Evolutionary conservation across 306 rosid genomes (phyloP).

Genomic region (Oemleria cerasiformis): DNA sequence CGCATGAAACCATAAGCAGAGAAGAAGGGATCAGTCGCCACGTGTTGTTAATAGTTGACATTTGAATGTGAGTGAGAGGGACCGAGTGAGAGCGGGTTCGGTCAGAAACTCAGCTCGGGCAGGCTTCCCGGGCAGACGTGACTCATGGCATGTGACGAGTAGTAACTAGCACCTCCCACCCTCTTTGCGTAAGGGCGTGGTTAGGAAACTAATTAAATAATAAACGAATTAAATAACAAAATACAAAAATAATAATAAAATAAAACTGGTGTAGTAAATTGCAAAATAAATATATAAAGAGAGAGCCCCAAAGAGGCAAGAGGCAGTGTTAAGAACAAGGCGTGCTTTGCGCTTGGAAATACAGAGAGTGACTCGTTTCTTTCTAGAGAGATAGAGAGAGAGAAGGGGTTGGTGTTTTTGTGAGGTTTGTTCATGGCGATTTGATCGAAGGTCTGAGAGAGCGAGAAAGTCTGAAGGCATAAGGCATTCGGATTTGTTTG

Average conservation of each 20-base stretch:
- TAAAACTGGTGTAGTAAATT: not conserved
- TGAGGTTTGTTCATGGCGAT: slow-evolving; percentile 50
- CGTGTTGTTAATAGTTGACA: slow-evolving; percentile 21
- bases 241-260: not conserved
- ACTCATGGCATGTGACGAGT: slow-evolving; percentile 49
- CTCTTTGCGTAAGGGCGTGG: slow-evolving; percentile 26
- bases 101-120: slow-evolving; percentile 41
- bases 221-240: not conserved
- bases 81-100: slow-evolving; percentile 8
- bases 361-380: slow-evolving; percentile 23
- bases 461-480: slow-evolving; percentile 34
- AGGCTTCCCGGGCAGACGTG: slow-evolving; percentile 28
- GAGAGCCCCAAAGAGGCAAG: slow-evolving; percentile 1
- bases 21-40: slow-evolving; percentile 16
- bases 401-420: slow-evolving; percentile 30
- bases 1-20: not conserved
- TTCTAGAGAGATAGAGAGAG: slow-evolving; percentile 21
- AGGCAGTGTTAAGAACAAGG: slow-evolving; percentile 36
- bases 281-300: slow-evolving; percentile 23
- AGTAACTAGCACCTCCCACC: not conserved
- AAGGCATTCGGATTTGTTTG: slow-evolving; percentile 21
- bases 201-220: slow-evolving; percentile 17
- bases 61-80: not conserved
- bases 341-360: slow-evolving; percentile 44
- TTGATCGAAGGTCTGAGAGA: slow-evolving; percentile 35